Base-by-base conservation (phyloP, 2,329 filamentous ascomycete species). In the Kalmusia sp. region DNA sequence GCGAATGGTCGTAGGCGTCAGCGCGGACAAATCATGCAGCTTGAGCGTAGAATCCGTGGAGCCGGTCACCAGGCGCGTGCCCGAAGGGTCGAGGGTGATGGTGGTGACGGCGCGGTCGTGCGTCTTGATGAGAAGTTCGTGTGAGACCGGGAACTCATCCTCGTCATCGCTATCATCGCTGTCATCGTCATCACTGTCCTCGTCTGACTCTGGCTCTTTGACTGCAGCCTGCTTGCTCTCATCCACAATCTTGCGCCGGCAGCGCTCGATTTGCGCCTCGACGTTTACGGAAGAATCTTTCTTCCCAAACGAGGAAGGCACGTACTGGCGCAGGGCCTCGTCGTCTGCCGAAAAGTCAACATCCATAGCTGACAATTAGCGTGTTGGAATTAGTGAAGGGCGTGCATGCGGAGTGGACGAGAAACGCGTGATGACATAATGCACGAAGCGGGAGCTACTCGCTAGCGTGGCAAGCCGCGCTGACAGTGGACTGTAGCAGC, bases 1-100 rank as follows among this genome's bases (percentile, higher is more conserved):
- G 64, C 93, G 90, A 46, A 99, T 84, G 0, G 95, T 98, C 4
- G 92, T 95, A 1, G 93, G 92, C 0, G 93, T 97, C 89, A 99
- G 96, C 40, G 93, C 91, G 2, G 93, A 87, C 72, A 99, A 96
- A 72, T 99, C 93, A 77, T 97, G 92, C 15, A 99, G 82, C 71
- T 97, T 98, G 66, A 98, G 79, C 1, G 87, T 91, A 74, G 92
- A 96, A 75, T 99, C 95, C 55, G 89, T 90, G 4, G 93, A 97
- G 19, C 90, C 93, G n/a, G 92, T 95, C 41, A 93, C 87, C 70
- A 99, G 80, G 64, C 95, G 86, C 40, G 88, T 88, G 9, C 95
- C 95, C 0, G 92, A 87, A 0, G 91, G 87, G 75, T 99, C 95
- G 41, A 96, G 81, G 2, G 93, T 88, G 51, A 92, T 82, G 0